Evolutionary conservation across 2,329 filamentous ascomycete genomes (phyloP), one percentile per base, ranked within the genome.

Genomic region (Ophiostoma ips): DNA sequence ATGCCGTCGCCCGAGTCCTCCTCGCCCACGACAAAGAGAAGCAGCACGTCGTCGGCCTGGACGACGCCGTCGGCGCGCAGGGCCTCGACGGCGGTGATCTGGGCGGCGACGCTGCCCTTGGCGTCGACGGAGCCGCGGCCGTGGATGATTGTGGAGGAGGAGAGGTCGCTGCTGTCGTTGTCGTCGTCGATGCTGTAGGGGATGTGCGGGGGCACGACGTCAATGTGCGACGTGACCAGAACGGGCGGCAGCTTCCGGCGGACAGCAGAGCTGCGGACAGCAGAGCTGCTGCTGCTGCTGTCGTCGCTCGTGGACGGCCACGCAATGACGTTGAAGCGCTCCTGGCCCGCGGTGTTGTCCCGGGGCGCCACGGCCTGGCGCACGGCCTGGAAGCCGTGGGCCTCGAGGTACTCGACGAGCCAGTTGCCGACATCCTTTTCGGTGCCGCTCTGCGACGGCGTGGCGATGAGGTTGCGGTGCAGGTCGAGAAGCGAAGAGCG

Each of bases 1-100:
- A 96, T 96, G 9, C 90, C 90, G 55, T 84, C 82, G 10, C 90
- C 90, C 3, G 71, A 71, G 3, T 73, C 75, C 64, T 96, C 90
- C 64, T 98, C 90, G 53, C 87, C 88, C 0, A 95, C 85, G 0
- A 86, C 82, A 55, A 75, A 84, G 1, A 83, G 62, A 13, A 86
- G 66, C 53, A 79, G 71, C 0, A 80, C 66, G 57, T 81, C 76
- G 21, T 57, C 44, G 15, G 53, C 52, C 2, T 43, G 44, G 3
- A 77, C 63, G 33, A 63, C 58, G 0, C 61, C 61, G 0, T 65
- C 57, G 0, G 61, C 58, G 5, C 78, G 59, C 8, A 85, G 69
- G 55, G 75, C 66, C 53, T 75, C 67, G 3, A 85, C 67, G 0
- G 87, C 87, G 19, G 74, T 75, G 53, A 90, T 77, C 64, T 89